Conservation (phyloP, 208 protist genomes). For the Acanthamoeba healyi region DNA sequence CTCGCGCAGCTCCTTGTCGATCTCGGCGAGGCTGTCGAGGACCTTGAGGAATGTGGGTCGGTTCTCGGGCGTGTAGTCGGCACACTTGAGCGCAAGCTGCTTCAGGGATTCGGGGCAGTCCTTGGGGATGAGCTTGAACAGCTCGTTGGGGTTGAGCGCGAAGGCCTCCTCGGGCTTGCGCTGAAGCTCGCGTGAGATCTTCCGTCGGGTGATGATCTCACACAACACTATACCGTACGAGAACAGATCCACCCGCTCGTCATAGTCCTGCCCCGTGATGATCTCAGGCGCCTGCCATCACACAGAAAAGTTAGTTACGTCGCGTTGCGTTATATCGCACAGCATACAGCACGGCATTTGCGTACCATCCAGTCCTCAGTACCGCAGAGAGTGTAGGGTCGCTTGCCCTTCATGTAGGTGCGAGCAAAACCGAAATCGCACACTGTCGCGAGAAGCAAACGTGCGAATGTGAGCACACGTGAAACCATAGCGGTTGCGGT, state of each 20-base stretch:
- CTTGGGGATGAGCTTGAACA: constrained; percentile 11
- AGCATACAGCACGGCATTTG: background rate
- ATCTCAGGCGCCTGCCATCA: constrained; percentile 84
- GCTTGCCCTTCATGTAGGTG: constrained; percentile 73
- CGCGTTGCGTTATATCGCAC: too few relatives aligned
- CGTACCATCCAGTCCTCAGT: constrained; percentile 70
- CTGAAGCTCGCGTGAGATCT: constrained; percentile 74
- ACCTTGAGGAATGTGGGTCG: background rate
- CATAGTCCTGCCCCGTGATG: constrained; percentile 76
- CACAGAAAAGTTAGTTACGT: too few relatives aligned
- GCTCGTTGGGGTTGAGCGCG: constrained; percentile 29
- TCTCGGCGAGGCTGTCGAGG: constrained; percentile 14
- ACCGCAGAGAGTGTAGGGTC: constrained; percentile 79
- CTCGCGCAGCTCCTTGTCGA: background rate
- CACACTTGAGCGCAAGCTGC: constrained; percentile 24
- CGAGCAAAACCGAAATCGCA: constrained; percentile 84
- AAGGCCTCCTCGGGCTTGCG: constrained; percentile 65
- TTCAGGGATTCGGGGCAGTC: constrained; percentile 48
- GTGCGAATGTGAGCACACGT: too few relatives aligned
- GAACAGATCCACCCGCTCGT: constrained; percentile 82
- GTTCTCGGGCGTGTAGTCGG: constrained; percentile 41
- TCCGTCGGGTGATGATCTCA: constrained; percentile 83
- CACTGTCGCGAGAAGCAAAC: too few relatives aligned
- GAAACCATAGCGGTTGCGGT: too few relatives aligned
- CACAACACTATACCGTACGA: constrained; percentile 85